phyloP scores from a whole-genome alignment of 768 basidiomycete genomes.

The Lentinula lateritia region DNA sequence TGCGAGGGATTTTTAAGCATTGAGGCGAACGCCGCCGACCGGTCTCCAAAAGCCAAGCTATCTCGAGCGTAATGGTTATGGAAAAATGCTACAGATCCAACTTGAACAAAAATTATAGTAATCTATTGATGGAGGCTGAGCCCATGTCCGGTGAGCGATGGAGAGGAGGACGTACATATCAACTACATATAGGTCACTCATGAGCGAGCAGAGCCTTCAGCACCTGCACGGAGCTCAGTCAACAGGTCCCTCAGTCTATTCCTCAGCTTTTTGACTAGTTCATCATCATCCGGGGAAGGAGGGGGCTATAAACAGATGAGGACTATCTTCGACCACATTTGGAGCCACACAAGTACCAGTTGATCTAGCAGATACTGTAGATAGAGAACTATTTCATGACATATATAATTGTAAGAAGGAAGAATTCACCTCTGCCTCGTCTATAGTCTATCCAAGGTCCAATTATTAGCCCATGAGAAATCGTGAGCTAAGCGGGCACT shows the following conservation, averaged over 20 bases:
- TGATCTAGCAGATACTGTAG: constrained; percentile 32
- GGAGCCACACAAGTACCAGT: constrained; percentile 15
- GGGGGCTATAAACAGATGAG: constrained; percentile 22
- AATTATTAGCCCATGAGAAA: not conserved
- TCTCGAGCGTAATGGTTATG: too few relatives aligned
- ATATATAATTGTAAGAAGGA: not conserved
- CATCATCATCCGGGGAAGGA: constrained; percentile 30
- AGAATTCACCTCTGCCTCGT: not conserved
- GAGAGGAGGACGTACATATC: too few relatives aligned
- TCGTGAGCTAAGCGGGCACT: too few relatives aligned
- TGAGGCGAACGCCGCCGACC: too few relatives aligned
- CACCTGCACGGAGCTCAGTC: constrained; percentile 25
- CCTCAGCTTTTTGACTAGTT: constrained; percentile 29
- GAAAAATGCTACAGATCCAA: too few relatives aligned
- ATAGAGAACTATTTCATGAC: constrained; percentile 21
- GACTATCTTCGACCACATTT: not conserved
- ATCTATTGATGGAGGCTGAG: too few relatives aligned
- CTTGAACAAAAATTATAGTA: too few relatives aligned
- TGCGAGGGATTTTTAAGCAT: too few relatives aligned
- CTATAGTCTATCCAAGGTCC: not conserved
- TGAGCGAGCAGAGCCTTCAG: constrained; percentile 21
- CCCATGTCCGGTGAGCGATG: too few relatives aligned
- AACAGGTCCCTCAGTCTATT: constrained; percentile 29
- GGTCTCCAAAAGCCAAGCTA: too few relatives aligned
- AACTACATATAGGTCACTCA: not conserved